These are phyloP conservation scores for Cyanidioschyzon merolae DNA, from an alignment of 23 red algal species.

Conservation along the genomic window DNA sequence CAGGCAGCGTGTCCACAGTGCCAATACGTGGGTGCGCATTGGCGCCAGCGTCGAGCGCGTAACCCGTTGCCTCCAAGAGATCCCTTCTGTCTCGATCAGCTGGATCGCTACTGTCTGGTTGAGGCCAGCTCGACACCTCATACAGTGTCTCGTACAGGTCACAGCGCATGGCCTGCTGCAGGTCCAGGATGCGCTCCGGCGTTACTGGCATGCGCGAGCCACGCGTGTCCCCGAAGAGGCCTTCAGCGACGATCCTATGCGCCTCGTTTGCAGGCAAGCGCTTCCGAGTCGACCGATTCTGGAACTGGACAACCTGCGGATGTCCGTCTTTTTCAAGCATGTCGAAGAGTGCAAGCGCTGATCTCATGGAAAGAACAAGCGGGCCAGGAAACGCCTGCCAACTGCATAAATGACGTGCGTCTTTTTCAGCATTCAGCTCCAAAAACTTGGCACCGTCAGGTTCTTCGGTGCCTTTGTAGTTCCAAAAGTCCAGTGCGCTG, in stretches of 20 bases:
- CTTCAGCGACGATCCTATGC: too few species aligned
- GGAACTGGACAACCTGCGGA: neutral
- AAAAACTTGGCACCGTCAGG: neutral
- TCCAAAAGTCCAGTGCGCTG: neutral
- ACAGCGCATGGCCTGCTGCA: slow-evolving; percentile 7
- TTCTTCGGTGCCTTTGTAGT: neutral
- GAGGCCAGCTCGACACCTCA: neutral
- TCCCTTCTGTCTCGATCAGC: neutral
- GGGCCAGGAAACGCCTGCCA: neutral
- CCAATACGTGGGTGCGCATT: neutral
- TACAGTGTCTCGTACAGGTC: slow-evolving; percentile 12
- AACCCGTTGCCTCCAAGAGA: neutral
- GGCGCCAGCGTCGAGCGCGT: neutral
- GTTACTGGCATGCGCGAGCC: neutral
- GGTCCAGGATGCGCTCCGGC: neutral
- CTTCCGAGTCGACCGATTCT: neutral
- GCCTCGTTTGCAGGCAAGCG: neutral
- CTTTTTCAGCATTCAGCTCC: neutral
- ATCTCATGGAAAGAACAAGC: neutral
- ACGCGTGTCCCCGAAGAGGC: neutral
- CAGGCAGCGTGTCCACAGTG: neutral
- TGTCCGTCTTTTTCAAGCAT: neutral
- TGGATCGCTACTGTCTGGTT: neutral
- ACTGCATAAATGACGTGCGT: neutral
- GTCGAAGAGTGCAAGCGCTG: neutral